A percentile compares a stretch with the other conserved stretches of the same genome.
Evolutionary conservation across 2,329 filamentous ascomycete species (phyloP).

Genomic region (Ophioceras dolichostomum): DNA sequence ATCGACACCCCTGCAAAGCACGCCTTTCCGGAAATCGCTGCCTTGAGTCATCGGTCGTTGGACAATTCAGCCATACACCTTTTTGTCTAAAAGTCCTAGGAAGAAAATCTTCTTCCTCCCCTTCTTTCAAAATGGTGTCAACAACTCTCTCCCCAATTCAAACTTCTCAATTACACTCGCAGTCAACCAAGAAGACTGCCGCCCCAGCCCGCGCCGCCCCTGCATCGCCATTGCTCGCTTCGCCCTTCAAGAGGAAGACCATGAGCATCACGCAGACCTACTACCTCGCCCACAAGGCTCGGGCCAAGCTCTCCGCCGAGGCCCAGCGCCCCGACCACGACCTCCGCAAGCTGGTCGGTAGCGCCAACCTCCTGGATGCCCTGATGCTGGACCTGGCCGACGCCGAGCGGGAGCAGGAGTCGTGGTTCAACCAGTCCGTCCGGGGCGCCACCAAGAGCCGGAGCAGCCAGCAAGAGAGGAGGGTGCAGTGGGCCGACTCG

Average conservation of each 20-base stretch:
- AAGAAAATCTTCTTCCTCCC: not conserved
- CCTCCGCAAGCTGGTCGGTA: conserved; percentile 87
- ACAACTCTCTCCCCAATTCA: conserved; percentile 4
- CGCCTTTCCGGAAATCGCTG: conserved; percentile 5
- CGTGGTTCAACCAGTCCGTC: conserved; percentile 95
- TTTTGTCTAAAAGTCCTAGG: not conserved
- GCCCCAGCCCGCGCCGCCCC: conserved; percentile 1
- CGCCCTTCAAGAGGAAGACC: conserved; percentile 54
- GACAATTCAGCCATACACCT: not conserved
- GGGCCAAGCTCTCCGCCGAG: conserved; percentile 89
- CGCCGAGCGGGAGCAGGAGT: conserved; percentile 89
- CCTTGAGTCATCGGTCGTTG: conserved; percentile 6
- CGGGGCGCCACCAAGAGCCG: conserved; percentile 52
- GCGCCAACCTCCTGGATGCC: conserved; percentile 94
- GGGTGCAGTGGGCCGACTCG: conserved; percentile 79
- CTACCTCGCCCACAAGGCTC: conserved; percentile 93
- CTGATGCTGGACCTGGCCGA: conserved; percentile 85
- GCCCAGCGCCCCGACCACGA: conserved; percentile 87
- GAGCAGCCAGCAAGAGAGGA: conserved; percentile 38
- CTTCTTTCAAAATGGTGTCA: conserved; percentile 8
- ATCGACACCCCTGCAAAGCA: conserved; percentile 2
- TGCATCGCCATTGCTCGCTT: conserved; percentile 17
- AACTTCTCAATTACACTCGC: conserved; percentile 1
- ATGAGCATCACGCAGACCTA: conserved; percentile 99
- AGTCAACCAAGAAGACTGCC: conserved; percentile 1